Percentiles rank a stretch among this genome's conserved stretches.
phyloP scores from a whole-genome alignment of 2,329 filamentous ascomycete genomes.

The Piedraia hortae region DNA sequence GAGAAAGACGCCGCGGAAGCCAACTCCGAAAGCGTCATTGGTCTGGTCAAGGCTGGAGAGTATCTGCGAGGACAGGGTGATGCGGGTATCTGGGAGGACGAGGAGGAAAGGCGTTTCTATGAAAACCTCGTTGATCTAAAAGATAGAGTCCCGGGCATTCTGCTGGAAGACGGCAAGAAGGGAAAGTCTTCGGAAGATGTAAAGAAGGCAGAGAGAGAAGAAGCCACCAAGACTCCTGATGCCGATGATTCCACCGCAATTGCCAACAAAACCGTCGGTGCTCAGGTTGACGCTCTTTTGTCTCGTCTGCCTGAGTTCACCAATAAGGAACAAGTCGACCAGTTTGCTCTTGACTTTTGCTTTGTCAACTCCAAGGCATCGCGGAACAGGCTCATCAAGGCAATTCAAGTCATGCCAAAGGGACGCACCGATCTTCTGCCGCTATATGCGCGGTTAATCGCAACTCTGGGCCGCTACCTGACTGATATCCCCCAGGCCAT shows the following conservation, averaged over 20 bases:
- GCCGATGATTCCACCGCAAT: slow-evolving; percentile 78
- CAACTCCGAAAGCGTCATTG: slow-evolving; percentile 49
- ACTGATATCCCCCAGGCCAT: slow-evolving; percentile 78
- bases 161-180: slow-evolving; percentile 85
- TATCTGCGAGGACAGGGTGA: slow-evolving; percentile 77
- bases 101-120: slow-evolving; percentile 92
- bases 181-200: slow-evolving; percentile 69
- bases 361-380: slow-evolving; percentile 97
- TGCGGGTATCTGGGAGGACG: slow-evolving; percentile 92
- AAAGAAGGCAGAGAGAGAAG: slow-evolving; percentile 40
- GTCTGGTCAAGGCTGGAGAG: slow-evolving; percentile 77
- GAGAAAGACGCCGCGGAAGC: slow-evolving; percentile 47
- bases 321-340: slow-evolving; percentile 73
- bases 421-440: slow-evolving; percentile 76
- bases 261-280: slow-evolving; percentile 89
- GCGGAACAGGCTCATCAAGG: slow-evolving; percentile 75
- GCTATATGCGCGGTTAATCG: slow-evolving; percentile 72
- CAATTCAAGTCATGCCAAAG: slow-evolving; percentile 80
- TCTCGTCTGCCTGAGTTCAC: slow-evolving; percentile 72
- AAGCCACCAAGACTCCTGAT: slow-evolving; percentile 19
- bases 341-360: slow-evolving; percentile 86
- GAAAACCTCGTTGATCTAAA: slow-evolving; percentile 89
- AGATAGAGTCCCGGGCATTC: slow-evolving; percentile 77
- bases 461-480: slow-evolving; percentile 81
- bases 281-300: slow-evolving; percentile 78